Evolutionary conservation across 345 rosid species (phyloP).

Genomic region (Camelina laxa): DNA sequence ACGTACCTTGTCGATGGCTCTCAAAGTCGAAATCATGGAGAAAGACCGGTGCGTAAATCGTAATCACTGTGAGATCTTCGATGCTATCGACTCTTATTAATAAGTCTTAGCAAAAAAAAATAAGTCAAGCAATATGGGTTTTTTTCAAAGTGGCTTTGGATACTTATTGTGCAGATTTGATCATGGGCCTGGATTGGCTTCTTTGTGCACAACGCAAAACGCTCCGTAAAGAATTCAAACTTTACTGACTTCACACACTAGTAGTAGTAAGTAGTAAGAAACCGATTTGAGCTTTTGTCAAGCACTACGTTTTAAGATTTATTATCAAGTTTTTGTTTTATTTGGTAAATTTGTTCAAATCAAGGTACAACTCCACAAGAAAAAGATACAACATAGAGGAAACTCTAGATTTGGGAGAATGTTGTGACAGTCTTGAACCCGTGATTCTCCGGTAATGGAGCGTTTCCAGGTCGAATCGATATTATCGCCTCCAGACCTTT

Average conservation of each 20-base stretch:
- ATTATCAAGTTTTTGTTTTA: constrained; percentile 23
- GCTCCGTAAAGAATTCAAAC: not conserved
- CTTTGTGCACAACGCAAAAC: not conserved
- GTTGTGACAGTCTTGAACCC: constrained; percentile 72
- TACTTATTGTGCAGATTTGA: too few species aligned
- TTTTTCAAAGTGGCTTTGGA: not conserved
- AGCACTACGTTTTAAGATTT: constrained; percentile 7
- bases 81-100: too few species aligned
- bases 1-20: too few species aligned
- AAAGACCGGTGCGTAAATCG: too few species aligned
- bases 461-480: constrained; percentile 76
- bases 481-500: constrained; percentile 65
- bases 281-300: not conserved
- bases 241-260: constrained; percentile 5
- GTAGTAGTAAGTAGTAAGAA: not conserved
- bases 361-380: constrained; percentile 16
- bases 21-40: too few species aligned
- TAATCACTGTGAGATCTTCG: too few species aligned
- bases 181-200: not conserved
- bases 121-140: not conserved
- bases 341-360: constrained; percentile 9
- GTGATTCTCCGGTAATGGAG: constrained; percentile 63
- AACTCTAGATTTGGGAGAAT: constrained; percentile 59
- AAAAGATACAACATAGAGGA: not conserved
- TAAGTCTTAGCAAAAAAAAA: too few species aligned